Base-by-base conservation (phyloP, 768 basidiomycete genomes). In the Boletus coccyginus region DNA sequence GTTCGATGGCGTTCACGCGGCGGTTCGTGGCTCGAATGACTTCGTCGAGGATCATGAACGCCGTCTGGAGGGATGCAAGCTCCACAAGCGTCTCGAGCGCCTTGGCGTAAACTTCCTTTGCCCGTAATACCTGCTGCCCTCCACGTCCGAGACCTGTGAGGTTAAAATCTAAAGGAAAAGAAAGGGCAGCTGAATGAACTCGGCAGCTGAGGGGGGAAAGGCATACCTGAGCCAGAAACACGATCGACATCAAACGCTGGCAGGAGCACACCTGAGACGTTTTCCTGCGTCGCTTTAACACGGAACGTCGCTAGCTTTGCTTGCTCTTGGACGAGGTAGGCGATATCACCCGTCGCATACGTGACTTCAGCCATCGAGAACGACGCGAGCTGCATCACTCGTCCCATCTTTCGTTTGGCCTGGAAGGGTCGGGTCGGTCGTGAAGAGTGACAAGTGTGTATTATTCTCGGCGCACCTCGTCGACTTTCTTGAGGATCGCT, bases 1-100 rank as follows among this genome's bases (percentile, higher is more conserved):
- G 94, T 66, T 99, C 97, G 61, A 99, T 96, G 3, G 97, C 97
- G 67, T 99, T 99, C 40, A 99, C 97, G 60, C 97, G 87, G 50
- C 97, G 90, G 73, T 98, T 99, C 38, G 97, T 98, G n/a, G 95
- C 94, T 46, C 93, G 90, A 67, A 99, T 99, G 57, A 98, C 97
- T 74, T 98, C 97, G 73, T 99, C 97, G 38, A 99, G 84, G 62
- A 98, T 98, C 55, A 88, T 96, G 77, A 99, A 99, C 6, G 97
- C 97, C 0, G 97, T 98, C 76, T 98, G 90, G 41, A 99, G 77
- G 13, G 94, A 96, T 2, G 97, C 97, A 36, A 99, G 84, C 73
- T 99, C 96, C 39, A 99, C 96, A 29, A 99, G 81, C 4, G 95
- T 97, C 73, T 96, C 95, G 27, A 98, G 86, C 2, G 97, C 97